Conservation (phyloP, 306 rosid species). For the Dalbergia cochinchinensis region DNA sequence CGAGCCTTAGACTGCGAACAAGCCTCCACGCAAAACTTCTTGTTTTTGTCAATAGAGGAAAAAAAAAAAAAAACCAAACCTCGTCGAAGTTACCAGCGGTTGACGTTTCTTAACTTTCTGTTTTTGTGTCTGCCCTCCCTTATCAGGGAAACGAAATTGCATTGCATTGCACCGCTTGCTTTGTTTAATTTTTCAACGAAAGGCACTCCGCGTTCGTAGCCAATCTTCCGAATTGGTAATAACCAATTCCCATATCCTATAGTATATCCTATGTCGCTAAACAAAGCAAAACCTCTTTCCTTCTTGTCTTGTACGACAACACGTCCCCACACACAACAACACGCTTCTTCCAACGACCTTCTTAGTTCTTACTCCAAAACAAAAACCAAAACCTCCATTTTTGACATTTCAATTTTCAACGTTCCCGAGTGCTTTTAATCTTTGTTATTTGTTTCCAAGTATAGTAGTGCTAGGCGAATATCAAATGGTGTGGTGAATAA, state of each 20-base stretch:
- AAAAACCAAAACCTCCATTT: not conserved
- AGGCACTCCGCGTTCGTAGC: slow-evolving; percentile 47
- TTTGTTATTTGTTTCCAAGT: not conserved
- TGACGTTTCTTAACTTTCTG: not conserved
- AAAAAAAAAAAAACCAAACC: not conserved
- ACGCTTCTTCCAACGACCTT: not conserved
- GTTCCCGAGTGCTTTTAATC: not conserved
- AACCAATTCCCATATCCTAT: not conserved
- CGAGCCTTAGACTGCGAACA: not conserved
- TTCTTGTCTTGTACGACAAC: not conserved
- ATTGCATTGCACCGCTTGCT: not conserved
- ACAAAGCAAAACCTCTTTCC: not conserved
- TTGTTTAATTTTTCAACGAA: not conserved
- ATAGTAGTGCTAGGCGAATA: too few species aligned
- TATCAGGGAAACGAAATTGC: not conserved
- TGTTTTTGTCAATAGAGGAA: too few species aligned
- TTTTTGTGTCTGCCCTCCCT: too few species aligned
- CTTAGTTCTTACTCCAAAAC: not conserved
- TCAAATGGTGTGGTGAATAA: not conserved
- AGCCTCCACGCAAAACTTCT: too few species aligned
- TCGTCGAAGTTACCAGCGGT: not conserved
- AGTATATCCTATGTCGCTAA: too few species aligned
- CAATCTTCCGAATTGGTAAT: not conserved
- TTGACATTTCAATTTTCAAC: slow-evolving; percentile 14
- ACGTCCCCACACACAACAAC: too few species aligned